Evolutionary conservation across 208 protist species (phyloP).

Genomic region (Crithidia expoeki): DNA sequence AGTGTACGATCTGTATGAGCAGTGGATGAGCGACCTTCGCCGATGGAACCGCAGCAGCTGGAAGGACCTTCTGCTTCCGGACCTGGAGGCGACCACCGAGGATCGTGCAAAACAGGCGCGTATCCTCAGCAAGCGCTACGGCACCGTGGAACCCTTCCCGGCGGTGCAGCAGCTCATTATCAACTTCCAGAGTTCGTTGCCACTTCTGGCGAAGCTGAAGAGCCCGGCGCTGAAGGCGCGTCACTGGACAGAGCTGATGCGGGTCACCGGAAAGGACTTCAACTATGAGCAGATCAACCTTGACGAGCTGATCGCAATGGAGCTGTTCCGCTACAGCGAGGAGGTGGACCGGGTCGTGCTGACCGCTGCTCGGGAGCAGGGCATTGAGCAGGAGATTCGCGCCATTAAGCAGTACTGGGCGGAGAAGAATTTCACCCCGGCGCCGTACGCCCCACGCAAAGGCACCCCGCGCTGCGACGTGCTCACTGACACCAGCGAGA

Average conservation of each 20-base stretch:
- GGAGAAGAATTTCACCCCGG: conserved; percentile 84
- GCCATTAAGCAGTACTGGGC: conserved; percentile 96
- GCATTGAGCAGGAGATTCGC: conserved; percentile 96
- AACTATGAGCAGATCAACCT: conserved; percentile 97
- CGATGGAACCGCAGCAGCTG: conserved; percentile 97
- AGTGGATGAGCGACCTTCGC: conserved; percentile 88
- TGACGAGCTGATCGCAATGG: conserved; percentile 97
- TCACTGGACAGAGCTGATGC: conserved; percentile 98
- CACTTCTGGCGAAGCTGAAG: conserved; percentile 97
- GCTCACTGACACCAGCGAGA: conserved; percentile 95
- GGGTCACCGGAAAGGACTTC: conserved; percentile 93
- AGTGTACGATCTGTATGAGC: conserved; percentile 95
- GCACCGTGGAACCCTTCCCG: conserved; percentile 86
- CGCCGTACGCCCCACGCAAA: conserved; percentile 93
- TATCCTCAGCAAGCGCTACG: conserved; percentile 84
- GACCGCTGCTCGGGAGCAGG: conserved; percentile 94
- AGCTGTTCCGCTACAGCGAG: conserved; percentile 95
- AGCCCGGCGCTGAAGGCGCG: conserved; percentile 96
- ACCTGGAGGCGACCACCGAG: conserved; percentile 95
- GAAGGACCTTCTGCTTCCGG: conserved; percentile 96
- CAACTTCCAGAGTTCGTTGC: conserved; percentile 96
- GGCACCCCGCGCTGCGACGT: conserved; percentile 87
- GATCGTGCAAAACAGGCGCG: conserved; percentile 87
- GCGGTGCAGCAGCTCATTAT: conserved; percentile 93
- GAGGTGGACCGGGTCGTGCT: conserved; percentile 95